Evolutionary conservation across 1,139 yeast species (phyloP).

Genomic region (Torulaspora pretoriensis): DNA sequence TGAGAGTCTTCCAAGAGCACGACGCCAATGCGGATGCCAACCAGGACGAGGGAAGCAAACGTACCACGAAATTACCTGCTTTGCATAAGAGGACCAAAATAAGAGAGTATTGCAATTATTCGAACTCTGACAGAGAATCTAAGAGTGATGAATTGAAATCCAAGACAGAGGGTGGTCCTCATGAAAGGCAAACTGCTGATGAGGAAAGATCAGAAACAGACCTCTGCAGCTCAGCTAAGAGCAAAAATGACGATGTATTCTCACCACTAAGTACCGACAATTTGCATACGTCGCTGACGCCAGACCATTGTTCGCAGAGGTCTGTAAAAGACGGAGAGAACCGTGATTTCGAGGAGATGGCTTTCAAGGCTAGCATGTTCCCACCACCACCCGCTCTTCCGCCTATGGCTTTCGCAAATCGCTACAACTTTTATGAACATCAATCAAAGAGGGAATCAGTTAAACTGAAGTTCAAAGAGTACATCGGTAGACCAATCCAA

Average conservation of each 20-base stretch:
- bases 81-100: neutral
- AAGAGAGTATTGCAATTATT: conserved; percentile 1
- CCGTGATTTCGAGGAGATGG: neutral
- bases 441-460: conserved; percentile 4
- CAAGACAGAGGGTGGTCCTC: neutral
- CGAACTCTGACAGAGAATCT: neutral
- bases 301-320: conserved; percentile 5
- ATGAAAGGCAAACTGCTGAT: neutral
- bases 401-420: conserved; percentile 10
- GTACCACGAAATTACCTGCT: neutral
- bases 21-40: conserved; percentile 5
- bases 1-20: conserved; percentile 13
- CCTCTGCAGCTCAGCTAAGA: conserved; percentile 1
- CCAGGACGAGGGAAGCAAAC: neutral
- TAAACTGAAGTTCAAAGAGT: conserved; percentile 7
- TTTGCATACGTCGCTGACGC: conserved; percentile 13
- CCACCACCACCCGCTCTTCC: conserved; percentile 13
- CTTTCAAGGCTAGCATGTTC: neutral
- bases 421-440: conserved; percentile 5
- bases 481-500: conserved; percentile 2
- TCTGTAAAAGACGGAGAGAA: neutral
- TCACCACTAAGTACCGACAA: conserved; percentile 13
- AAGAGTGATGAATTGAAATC: neutral
- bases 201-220: conserved; percentile 1
- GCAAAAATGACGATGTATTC: conserved; percentile 8